Evolutionary conservation across 106 monocot genomes (phyloP).

Genomic region (Allium cepa): DNA sequence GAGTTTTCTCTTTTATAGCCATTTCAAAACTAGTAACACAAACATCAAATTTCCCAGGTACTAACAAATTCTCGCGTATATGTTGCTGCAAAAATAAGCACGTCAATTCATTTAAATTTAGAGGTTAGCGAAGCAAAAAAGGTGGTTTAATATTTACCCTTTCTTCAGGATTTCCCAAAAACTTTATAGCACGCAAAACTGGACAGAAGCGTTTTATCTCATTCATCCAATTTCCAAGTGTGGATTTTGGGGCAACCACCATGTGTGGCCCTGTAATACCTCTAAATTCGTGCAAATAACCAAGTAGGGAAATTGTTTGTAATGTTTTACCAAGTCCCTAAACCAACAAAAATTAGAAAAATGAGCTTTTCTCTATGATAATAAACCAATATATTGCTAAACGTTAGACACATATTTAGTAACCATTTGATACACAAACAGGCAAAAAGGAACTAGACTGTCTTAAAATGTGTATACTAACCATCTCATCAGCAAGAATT

Average conservation of each 20-base stretch:
- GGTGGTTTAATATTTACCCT: constrained; percentile 33
- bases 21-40: constrained; percentile 97
- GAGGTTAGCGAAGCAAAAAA: background rate
- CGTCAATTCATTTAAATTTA: background rate
- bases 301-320: constrained; percentile 89
- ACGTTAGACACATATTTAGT: no score
- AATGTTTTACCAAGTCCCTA: constrained; percentile 97
- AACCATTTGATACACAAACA: no score
- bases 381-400: no score
- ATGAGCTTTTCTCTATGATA: no score
- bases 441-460: no score
- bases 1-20: constrained; percentile 84
- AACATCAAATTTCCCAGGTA: constrained; percentile 88
- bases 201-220: constrained; percentile 90
- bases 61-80: constrained; percentile 79
- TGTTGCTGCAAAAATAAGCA: constrained; percentile 44
- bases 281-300: constrained; percentile 79
- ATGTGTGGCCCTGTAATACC: constrained; percentile 90
- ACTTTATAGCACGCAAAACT: constrained; percentile 75
- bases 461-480: no score
- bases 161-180: constrained; percentile 88
- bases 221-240: constrained; percentile 94
- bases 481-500: constrained; percentile 77
- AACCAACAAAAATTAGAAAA: background rate
- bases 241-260: constrained; percentile 94